A percentile compares a stretch with the other conserved stretches of the same genome.
phyloP scores from a whole-genome alignment of 2,329 filamentous ascomycete species.

The Colletotrichum magnum region DNA sequence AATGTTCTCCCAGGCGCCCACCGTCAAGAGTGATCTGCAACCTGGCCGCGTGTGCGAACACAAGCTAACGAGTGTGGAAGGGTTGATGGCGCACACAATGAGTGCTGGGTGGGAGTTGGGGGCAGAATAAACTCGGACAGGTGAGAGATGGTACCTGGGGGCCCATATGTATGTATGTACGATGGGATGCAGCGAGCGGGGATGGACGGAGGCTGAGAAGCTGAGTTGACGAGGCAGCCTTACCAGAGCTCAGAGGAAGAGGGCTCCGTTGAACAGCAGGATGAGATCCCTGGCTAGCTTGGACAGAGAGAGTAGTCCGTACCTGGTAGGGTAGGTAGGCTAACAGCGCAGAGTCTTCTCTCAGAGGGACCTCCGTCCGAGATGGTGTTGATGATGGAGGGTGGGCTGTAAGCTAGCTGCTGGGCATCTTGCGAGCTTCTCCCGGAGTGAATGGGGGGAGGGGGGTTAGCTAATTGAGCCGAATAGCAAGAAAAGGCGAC shows the following conservation, averaged over 20 bases:
- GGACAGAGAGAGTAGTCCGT: slow-evolving; percentile 20
- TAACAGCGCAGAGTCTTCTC: slow-evolving; percentile 1
- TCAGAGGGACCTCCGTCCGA: slow-evolving; percentile 25
- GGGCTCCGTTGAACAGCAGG: slow-evolving; percentile 9
- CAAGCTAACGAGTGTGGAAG: slow-evolving; percentile 35
- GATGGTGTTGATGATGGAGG: slow-evolving; percentile 30
- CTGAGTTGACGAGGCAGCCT: slow-evolving; percentile 34
- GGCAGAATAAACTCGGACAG: slow-evolving; percentile 27
- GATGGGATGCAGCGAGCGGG: slow-evolving; percentile 14
- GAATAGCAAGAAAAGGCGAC: not conserved
- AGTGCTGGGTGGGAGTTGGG: slow-evolving; percentile 24
- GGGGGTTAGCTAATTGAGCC: slow-evolving; percentile 13
- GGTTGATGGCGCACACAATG: slow-evolving; percentile 20
- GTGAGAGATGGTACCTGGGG: slow-evolving; percentile 26
- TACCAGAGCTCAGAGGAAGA: slow-evolving; percentile 22
- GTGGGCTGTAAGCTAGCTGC: slow-evolving; percentile 2
- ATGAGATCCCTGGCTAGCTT: slow-evolving; percentile 22
- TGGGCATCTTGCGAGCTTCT: slow-evolving; percentile 10
- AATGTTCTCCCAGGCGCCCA: slow-evolving; percentile 9
- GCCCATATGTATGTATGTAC: slow-evolving; percentile 40
- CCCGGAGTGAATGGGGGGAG: not conserved
- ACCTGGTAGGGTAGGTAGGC: slow-evolving; percentile 27
- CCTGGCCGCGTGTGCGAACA: slow-evolving; percentile 19
- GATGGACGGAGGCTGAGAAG: slow-evolving; percentile 27
- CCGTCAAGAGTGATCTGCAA: slow-evolving; percentile 23